Conservation (phyloP, 345 rosid species). For the Linum trigynum region DNA sequence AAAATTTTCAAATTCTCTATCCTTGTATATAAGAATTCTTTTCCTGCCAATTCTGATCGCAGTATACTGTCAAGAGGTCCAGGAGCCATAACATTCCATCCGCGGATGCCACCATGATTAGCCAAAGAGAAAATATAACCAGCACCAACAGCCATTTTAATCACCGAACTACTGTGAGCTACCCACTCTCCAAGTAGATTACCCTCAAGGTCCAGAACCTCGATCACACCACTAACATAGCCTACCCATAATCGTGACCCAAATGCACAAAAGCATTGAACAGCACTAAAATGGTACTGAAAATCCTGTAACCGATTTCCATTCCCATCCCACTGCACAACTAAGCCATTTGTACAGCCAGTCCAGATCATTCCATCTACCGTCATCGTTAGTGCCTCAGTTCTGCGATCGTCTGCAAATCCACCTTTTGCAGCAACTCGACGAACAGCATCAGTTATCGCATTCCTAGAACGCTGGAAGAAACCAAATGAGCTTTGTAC, state of each 20-base stretch:
- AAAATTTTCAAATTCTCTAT: conserved; percentile 51
- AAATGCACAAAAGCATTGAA: conserved; percentile 72
- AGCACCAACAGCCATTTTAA: conserved; percentile 63
- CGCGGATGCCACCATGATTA: conserved; percentile 89
- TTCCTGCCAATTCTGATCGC: conserved; percentile 48
- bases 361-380: conserved; percentile 90
- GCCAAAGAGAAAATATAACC: conserved; percentile 74
- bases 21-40: conserved; percentile 48
- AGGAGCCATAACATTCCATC: conserved; percentile 83
- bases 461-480: conserved; percentile 92
- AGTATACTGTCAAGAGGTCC: conserved; percentile 65
- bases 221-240: conserved; percentile 77
- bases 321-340: conserved; percentile 84
- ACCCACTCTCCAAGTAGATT: conserved; percentile 71
- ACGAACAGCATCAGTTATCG: conserved; percentile 87
- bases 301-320: conserved; percentile 79
- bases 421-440: conserved; percentile 85
- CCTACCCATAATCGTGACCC: conserved; percentile 76
- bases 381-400: conserved; percentile 70
- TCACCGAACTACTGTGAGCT: conserved; percentile 71
- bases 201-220: conserved; percentile 82
- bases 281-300: conserved; percentile 43
- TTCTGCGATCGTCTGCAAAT: conserved; percentile 64
- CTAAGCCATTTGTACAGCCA: conserved; percentile 74
- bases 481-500: conserved; percentile 45